Evolutionary conservation across 2,329 filamentous ascomycete species (phyloP).

Genomic region (Nectriaceae sp.): DNA sequence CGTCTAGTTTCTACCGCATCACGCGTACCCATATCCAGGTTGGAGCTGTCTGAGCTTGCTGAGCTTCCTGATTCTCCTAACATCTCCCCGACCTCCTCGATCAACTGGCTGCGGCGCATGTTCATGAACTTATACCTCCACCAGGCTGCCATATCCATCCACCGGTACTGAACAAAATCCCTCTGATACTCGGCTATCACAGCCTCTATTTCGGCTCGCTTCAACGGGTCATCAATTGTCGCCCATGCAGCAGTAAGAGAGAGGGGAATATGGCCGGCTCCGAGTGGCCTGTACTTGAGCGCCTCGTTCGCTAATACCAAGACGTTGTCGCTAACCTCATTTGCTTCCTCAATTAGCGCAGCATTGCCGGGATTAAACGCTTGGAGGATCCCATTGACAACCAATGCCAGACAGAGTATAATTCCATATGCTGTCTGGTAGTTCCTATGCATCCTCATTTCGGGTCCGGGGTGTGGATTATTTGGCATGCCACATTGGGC

Average conservation of each 20-base stretch:
- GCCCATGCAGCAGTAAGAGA: slow-evolving; percentile 29
- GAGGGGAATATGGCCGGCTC: slow-evolving; percentile 28
- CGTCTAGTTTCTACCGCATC: too few species aligned
- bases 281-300: slow-evolving; percentile 25
- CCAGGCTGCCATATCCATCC: slow-evolving; percentile 12
- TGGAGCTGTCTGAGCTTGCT: too few species aligned
- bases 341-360: slow-evolving; percentile 16
- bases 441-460: slow-evolving; percentile 3
- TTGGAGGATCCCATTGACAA: slow-evolving; percentile 26
- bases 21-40: too few species aligned
- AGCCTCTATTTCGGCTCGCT: slow-evolving; percentile 6
- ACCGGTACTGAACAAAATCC: slow-evolving; percentile 16
- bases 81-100: too few species aligned
- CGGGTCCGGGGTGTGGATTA: neutral
- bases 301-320: slow-evolving; percentile 23
- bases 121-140: slow-evolving; percentile 8
- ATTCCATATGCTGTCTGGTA: slow-evolving; percentile 18
- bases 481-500: neutral
- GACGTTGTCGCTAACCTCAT: slow-evolving; percentile 22
- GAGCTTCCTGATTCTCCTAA: too few species aligned
- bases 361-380: slow-evolving; percentile 16
- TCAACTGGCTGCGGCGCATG: neutral
- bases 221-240: slow-evolving; percentile 27
- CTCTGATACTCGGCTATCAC: slow-evolving; percentile 20
- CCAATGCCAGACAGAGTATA: slow-evolving; percentile 20